Evolutionary conservation across 2,329 filamentous ascomycete genomes (phyloP), one percentile per base, ranked within the genome.

Genomic region (Colletotrichum viniferum): DNA sequence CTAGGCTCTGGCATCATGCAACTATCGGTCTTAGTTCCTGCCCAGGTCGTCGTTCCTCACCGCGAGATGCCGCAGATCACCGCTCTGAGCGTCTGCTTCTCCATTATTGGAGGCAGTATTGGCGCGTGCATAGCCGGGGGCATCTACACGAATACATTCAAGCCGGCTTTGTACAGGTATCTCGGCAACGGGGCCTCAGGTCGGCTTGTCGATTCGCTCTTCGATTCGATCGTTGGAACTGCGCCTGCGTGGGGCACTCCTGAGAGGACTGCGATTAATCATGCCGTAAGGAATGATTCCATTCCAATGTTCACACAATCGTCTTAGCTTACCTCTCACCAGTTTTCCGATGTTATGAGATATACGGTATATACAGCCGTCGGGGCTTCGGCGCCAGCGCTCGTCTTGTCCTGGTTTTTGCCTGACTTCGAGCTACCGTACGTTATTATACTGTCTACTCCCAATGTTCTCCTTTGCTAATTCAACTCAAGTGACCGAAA

Each of bases 101-200:
- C 80, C 1, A 81, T 78, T 36, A 79, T 84, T 26, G 83, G 83
- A 5, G 79, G 79, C 60, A 80, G 81, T 1, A 78, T 84, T 24
- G 83, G 83, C 9, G 72, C 75, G 43, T 80, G 78, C 10, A 77
- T 85, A 48, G 79, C 81, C 9, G 80, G 78, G 3, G 82, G 80
- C 4, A 81, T 85, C 43, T 85, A 82, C 80, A 81, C 82, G 6
- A 79, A 81, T 26, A 78, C 78, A 0, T 82, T 89, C 71, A 74
- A 74, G 21, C 67, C 72, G 16, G 61, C 61, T 9, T 30, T 71
- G 24, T 74, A 66, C 62, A 58, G 21, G 3, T 61, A 74, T 38
- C 61, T 74, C 16, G 67, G 72, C 5, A 36, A 28, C 4, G 36
- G 52, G 4, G 61, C 67, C 4, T 66, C 72, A 2, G 4, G 61